Conservation (phyloP, 345 rosid species). For the Eucalyptus cladocalyx region DNA sequence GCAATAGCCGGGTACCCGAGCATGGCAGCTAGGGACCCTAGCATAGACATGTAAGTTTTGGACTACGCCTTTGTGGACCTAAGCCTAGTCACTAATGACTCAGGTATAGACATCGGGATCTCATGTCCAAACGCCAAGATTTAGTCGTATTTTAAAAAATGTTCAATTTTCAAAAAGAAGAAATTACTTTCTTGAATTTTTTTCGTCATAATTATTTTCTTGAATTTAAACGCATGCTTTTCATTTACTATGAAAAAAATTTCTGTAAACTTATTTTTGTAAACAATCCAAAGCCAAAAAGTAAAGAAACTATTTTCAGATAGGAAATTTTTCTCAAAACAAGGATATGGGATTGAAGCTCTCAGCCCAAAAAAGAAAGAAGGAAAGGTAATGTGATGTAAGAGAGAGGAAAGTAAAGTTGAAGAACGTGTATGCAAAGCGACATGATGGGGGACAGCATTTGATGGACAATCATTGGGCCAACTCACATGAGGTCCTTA, state of each 20-base stretch:
- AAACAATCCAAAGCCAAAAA: not conserved
- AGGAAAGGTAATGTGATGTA: not conserved
- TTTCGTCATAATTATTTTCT: not conserved
- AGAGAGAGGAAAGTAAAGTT: not conserved
- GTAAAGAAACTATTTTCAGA: not conserved
- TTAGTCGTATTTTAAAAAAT: not conserved
- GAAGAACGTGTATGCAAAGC: not conserved
- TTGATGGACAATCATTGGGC: not conserved
- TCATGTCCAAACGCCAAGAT: fast-evolving
- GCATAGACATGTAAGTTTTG: not conserved
- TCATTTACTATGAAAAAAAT: not conserved
- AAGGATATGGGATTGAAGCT: not conserved
- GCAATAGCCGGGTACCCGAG: fast-evolving
- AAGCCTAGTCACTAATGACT: not conserved
- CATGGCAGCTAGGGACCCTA: not conserved
- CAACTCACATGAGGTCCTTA: not conserved
- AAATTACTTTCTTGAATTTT: not conserved
- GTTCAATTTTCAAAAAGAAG: not conserved
- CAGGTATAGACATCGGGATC: fast-evolving
- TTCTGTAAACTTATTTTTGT: not conserved
- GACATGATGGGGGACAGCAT: not conserved
- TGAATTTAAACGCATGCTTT: not conserved
- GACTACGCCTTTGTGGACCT: not conserved
- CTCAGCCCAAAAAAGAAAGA: not conserved
- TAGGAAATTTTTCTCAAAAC: not conserved